Evolutionary conservation across 139 green algal genomes (phyloP).

Genomic region (Chlorella vulgaris): DNA sequence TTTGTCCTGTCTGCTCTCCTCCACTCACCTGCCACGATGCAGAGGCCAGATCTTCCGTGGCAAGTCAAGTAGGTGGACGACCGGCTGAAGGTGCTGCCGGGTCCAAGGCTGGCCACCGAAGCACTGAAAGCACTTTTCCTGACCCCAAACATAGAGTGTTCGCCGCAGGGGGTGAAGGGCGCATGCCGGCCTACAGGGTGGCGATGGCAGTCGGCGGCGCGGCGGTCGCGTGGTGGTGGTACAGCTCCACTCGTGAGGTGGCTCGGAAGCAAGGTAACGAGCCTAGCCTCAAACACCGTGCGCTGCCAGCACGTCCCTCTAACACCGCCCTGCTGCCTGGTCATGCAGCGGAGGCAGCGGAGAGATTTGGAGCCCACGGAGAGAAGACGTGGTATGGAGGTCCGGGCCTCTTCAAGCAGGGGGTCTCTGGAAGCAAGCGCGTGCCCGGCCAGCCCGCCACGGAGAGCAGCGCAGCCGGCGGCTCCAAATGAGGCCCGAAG

Average conservation of each 20-base stretch:
- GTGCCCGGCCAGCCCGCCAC: slow-evolving; percentile 20
- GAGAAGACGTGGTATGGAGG: slow-evolving; percentile 26
- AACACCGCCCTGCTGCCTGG: too few relatives aligned
- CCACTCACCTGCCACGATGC: too few relatives aligned
- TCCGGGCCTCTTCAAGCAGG: not conserved
- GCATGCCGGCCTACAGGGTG: slow-evolving; percentile 21
- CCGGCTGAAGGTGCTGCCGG: not conserved
- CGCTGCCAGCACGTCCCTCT: not conserved
- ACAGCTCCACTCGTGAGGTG: not conserved
- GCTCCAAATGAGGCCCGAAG: slow-evolving; percentile 22
- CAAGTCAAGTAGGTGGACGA: not conserved
- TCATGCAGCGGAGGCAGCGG: slow-evolving; percentile 8
- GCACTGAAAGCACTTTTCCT: not conserved
- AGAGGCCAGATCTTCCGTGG: not conserved
- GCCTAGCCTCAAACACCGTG: too few relatives aligned
- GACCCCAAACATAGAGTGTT: not conserved
- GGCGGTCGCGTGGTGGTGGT: not conserved
- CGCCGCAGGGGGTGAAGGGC: not conserved
- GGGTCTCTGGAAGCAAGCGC: not conserved
- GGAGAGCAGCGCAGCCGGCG: slow-evolving; percentile 20
- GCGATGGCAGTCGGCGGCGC: not conserved
- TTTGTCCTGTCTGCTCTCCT: not conserved
- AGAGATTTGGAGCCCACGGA: slow-evolving; percentile 32
- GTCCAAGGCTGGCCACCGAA: too few relatives aligned
- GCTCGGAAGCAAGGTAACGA: not conserved